Percentiles rank a stretch among this genome's conserved stretches.
Evolutionary conservation across 306 rosid genomes (phyloP).

Genomic region (Adenanthera pavonina): DNA sequence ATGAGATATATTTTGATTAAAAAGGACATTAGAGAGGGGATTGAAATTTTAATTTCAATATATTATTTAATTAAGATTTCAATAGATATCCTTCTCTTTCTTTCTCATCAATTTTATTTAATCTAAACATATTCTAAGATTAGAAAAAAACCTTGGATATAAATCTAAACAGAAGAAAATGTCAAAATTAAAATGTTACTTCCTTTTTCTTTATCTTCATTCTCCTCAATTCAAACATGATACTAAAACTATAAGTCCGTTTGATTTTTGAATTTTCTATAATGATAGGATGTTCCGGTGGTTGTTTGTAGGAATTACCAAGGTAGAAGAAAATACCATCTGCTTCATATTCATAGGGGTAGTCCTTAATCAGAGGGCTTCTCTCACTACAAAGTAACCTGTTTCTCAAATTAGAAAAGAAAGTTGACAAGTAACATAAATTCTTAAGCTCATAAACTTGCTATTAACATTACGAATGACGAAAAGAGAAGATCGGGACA

Average conservation of each 20-base stretch:
- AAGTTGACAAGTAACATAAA: neutral
- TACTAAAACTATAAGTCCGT: neutral
- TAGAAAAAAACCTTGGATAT: neutral
- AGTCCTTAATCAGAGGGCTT: neutral
- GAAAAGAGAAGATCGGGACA: neutral
- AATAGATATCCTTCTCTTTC: neutral
- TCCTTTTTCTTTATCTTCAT: neutral
- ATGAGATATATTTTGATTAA: neutral
- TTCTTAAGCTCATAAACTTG: too few species aligned
- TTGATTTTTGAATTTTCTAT: neutral
- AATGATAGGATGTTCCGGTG: neutral
- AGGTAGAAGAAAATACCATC: neutral
- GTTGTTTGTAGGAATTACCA: conserved; percentile 24
- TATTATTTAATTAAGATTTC: neutral
- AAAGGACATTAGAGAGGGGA: neutral
- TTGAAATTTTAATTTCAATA: neutral
- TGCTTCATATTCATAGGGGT: neutral
- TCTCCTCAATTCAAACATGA: neutral
- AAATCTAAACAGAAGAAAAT: neutral
- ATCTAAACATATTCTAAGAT: neutral
- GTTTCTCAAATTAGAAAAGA: neutral
- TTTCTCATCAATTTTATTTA: neutral
- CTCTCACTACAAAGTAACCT: neutral
- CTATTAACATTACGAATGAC: too few species aligned
- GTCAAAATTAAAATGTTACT: neutral